Evolutionary conservation across 805 yeast genomes (phyloP), one percentile per base, ranked within the genome.

Genomic region (Myxozyma mucilagina): DNA sequence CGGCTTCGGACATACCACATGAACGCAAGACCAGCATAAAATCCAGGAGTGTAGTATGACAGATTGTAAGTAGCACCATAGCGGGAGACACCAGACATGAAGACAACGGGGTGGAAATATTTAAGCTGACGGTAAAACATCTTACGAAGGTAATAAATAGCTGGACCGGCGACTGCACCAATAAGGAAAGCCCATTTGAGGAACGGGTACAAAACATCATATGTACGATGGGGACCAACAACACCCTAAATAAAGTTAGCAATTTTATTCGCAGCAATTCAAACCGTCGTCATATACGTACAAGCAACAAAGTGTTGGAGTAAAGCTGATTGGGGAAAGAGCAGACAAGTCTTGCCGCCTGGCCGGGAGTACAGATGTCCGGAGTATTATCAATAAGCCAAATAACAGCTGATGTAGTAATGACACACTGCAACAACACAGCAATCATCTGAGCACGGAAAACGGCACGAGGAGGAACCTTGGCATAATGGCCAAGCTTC

Each of bases 1-100:
- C 78, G 77, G 50, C 82, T 78, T 61, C 83, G 84, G 56, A 87
- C 73, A 67, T 78, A 77, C 73, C 78, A 83, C 75, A 84, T 84
- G 76, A 86, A 87, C 6, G 78, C 57, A 64, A 79, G 79, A 4
- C 88, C 87, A 43, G 56, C 45, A 48, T 67, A 58, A 68, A 78
- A 78, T 72, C 78, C 80, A 5, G 79, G 71, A 44, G 79, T 71
- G 67, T 78, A 79, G 69, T 62, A 59, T 5, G 66, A 59, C 18
- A 62, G 42, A 32, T 62, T 62, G 50, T 62, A 62, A 16, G 56
- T 48, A 5, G 60, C 41, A 36, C 66, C 66, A 13, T 36, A 62
- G 14, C 57, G 43, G 35, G 47, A 36, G 18, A 67, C 35, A 18
- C 71, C 70, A 2, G 69, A 55, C 14, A 69, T 39, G 41, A 68